Conservation (phyloP, 208 protist genomes). For the Acanthamoeba triangularis region DNA sequence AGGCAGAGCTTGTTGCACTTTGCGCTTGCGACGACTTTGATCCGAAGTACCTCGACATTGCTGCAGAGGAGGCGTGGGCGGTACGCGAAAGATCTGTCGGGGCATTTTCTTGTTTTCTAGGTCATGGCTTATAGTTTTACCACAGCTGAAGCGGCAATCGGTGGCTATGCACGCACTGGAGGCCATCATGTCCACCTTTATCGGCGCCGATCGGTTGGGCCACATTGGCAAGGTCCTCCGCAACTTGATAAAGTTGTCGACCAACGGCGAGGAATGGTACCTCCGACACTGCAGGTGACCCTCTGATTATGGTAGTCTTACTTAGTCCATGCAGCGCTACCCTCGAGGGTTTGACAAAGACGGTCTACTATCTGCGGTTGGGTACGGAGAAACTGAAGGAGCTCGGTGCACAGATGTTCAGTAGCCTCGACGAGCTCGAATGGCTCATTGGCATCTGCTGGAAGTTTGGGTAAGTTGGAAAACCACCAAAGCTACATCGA, state of each 20-base stretch:
- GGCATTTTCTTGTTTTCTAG: not conserved
- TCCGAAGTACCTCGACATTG: constrained; percentile 18
- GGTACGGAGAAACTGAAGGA: constrained; percentile 62
- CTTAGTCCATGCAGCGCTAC: not conserved
- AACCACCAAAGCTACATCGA: not conserved
- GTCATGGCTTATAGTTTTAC: not conserved
- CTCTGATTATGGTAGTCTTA: not conserved
- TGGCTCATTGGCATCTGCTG: constrained; percentile 44
- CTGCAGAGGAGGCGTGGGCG: constrained; percentile 48
- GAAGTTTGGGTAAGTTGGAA: constrained; percentile 19
- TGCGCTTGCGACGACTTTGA: constrained; percentile 27
- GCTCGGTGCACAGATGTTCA: constrained; percentile 29
- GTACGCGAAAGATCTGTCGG: not conserved
- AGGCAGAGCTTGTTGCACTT: not conserved
- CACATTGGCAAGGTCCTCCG: constrained; percentile 26
- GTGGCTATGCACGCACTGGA: constrained; percentile 47
- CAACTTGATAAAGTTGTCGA: constrained; percentile 13
- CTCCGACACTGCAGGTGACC: not conserved
- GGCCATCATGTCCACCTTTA: not conserved
- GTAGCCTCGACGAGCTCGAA: constrained; percentile 58
- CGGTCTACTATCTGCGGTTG: not conserved
- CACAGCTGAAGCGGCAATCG: constrained; percentile 32
- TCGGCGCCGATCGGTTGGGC: not conserved
- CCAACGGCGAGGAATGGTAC: not conserved
- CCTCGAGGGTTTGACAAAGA: not conserved